A percentile compares a stretch with the other conserved stretches of the same genome.
phyloP scores from a whole-genome alignment of 2,329 filamentous ascomycete species.

The Aspergillus tanneri region DNA sequence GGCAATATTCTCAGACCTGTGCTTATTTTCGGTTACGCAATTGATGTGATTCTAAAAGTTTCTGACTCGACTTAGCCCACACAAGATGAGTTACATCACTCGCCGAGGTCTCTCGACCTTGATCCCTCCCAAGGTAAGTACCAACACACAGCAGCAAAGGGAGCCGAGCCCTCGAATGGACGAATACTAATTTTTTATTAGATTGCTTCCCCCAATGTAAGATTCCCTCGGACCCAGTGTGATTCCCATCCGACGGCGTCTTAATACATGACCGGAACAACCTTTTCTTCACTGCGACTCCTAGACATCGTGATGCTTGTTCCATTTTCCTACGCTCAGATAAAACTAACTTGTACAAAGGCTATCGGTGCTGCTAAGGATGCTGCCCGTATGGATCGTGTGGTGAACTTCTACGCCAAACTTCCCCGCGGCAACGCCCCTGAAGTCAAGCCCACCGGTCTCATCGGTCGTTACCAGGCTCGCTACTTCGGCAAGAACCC shows the following conservation, averaged over 20 bases:
- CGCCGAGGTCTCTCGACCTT: conserved; percentile 94
- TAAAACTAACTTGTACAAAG: conserved; percentile 53
- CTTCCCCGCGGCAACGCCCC: conserved; percentile 91
- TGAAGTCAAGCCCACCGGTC: conserved; percentile 74
- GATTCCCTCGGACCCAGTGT: conserved; percentile 14
- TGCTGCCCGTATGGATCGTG: conserved; percentile 95
- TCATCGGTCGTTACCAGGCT: conserved; percentile 81
- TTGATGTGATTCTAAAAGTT: conserved; percentile 1
- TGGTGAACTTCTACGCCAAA: conserved; percentile 98
- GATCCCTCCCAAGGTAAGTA: conserved; percentile 92
- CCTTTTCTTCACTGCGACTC: conserved; percentile 13
- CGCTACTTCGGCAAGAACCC: conserved; percentile 94
- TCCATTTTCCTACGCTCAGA: conserved; percentile 10
- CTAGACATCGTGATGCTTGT: conserved; percentile 4
- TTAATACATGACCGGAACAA: conserved; percentile 18
- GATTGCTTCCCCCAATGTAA: conserved; percentile 44
- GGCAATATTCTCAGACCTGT: not conserved
- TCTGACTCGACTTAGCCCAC: conserved; percentile 30
- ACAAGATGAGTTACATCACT: conserved; percentile 88
- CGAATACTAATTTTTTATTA: conserved; percentile 41
- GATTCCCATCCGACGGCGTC: conserved; percentile 16
- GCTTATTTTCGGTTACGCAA: not conserved
- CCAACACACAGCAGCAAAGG: conserved; percentile 9
- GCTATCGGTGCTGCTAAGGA: conserved; percentile 92
- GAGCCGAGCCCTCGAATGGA: conserved; percentile 14